These are phyloP conservation scores for Protomyces macrosporus DNA, from an alignment of 1,139 yeast species.

Conservation along the genomic window DNA sequence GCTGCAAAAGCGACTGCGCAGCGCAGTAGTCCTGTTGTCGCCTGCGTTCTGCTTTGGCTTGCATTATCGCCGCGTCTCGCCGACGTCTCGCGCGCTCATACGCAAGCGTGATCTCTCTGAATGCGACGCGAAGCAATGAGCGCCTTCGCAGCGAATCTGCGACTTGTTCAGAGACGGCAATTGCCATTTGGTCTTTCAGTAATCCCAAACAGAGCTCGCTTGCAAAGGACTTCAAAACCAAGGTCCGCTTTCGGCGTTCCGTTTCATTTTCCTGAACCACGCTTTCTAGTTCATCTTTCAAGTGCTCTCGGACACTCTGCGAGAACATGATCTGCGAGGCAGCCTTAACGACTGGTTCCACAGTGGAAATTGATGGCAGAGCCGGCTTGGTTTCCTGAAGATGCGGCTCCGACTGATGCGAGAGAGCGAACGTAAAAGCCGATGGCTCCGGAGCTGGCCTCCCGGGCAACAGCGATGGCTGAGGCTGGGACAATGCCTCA, in stretches of 20 bases:
- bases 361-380: not conserved
- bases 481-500: not conserved
- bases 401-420: not conserved
- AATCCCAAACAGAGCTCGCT: slow-evolving; percentile 3
- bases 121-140: not conserved
- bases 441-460: not conserved
- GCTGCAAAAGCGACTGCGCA: not conserved
- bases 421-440: not conserved
- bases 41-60: not conserved
- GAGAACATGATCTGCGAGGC: not conserved
- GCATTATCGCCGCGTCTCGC: not conserved
- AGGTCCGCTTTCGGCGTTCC: not conserved
- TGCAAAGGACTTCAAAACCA: not conserved
- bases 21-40: slow-evolving; percentile 2
- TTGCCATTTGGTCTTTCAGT: not conserved
- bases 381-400: not conserved
- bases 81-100: not conserved
- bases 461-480: not conserved
- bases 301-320: not conserved
- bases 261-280: too few species aligned
- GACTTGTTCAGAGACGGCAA: not conserved
- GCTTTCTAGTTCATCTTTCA: not conserved
- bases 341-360: not conserved
- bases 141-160: not conserved
- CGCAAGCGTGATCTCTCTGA: not conserved